Evolutionary conservation across 768 basidiomycete species (phyloP).

Genomic region (Suillus spraguei): DNA sequence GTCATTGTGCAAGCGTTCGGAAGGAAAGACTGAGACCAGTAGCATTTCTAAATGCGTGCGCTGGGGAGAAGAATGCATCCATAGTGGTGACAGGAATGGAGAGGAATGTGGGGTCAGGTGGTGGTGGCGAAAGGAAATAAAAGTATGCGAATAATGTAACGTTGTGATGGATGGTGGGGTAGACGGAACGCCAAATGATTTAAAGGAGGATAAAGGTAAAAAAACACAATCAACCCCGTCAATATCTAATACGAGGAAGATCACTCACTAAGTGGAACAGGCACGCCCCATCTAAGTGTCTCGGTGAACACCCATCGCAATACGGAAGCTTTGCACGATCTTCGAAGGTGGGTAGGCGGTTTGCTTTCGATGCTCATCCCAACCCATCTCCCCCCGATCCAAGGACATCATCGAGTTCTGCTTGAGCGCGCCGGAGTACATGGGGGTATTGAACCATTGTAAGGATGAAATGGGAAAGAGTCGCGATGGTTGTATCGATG

Average conservation of each 20-base stretch:
- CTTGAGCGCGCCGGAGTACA: conserved; percentile 57
- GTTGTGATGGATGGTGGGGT: too few species aligned
- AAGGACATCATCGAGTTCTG: conserved; percentile 64
- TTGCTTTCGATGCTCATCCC: too few species aligned
- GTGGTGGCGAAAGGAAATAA: conserved; percentile 21
- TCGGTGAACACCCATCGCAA: too few species aligned
- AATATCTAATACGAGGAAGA: too few species aligned
- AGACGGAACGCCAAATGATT: too few species aligned
- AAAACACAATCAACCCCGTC: too few species aligned
- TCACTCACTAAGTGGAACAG: too few species aligned
- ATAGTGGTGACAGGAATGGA: conserved; percentile 16
- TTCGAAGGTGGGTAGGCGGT: too few species aligned
- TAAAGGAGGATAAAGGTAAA: too few species aligned
- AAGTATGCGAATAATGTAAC: conserved; percentile 26
- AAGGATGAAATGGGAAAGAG: conserved; percentile 60
- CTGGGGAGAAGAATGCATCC: conserved; percentile 25
- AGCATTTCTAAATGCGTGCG: conserved; percentile 14
- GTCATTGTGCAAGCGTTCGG: conserved; percentile 12
- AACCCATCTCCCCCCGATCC: conserved; percentile 27
- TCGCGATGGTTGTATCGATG: conserved; percentile 66
- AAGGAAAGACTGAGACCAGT: conserved; percentile 24
- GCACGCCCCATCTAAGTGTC: too few species aligned
- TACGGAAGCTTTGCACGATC: too few species aligned
- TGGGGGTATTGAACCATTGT: conserved; percentile 67
- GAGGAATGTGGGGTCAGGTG: conserved; percentile 7